Base-by-base conservation (phyloP, 805 yeast genomes). In the Kodamaea nitidulidarum region DNA sequence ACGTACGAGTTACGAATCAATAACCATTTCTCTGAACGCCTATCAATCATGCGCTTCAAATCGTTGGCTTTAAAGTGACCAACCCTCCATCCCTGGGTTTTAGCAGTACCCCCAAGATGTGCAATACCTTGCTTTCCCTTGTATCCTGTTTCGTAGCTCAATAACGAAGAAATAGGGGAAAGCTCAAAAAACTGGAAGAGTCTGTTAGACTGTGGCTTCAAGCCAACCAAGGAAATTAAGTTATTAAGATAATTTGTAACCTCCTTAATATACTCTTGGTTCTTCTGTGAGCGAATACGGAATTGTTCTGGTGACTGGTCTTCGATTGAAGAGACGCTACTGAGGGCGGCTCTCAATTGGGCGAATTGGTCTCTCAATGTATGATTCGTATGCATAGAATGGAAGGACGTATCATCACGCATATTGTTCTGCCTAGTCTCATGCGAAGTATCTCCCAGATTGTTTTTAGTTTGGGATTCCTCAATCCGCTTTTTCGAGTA, bases 21-120 rank as follows among this genome's bases (percentile, higher is more conserved):
- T 46, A 88, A 80, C 99, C 99, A 93, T 60, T 93, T 93, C 29
- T 81, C 81, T 0, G 95, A 81, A 49, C 95, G 91, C 60, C 99
- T 79, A 47, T 78, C 80, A 37, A 91, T 84, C 96, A 93, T 88
- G 26, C 86, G 88, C 48, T 78, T 76, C 51, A 88, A 66, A 52
- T 87, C 97, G 45, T 79, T 76, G 6, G 86, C 78, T 45, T 76
- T 79, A 60, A 88, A 78, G 55, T 91, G 97, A 3, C 93, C 85
- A 4, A 91, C 96, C 50, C 95, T 72, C 98, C 98, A 93, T 2
- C 98, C 98, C 56, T 88, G 95, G 0, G 88, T 73, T 45, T 78
- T 79, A 0, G 98, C 91, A 0, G 88, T 79, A 1, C 96, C 82
- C 15, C 88, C 79, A 34, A 90, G 77, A 39, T 84, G 76, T 42